These are phyloP conservation scores for Gloeopeniophorella convolvens DNA, from an alignment of 768 basidiomycete species.

Conservation along the genomic window DNA sequence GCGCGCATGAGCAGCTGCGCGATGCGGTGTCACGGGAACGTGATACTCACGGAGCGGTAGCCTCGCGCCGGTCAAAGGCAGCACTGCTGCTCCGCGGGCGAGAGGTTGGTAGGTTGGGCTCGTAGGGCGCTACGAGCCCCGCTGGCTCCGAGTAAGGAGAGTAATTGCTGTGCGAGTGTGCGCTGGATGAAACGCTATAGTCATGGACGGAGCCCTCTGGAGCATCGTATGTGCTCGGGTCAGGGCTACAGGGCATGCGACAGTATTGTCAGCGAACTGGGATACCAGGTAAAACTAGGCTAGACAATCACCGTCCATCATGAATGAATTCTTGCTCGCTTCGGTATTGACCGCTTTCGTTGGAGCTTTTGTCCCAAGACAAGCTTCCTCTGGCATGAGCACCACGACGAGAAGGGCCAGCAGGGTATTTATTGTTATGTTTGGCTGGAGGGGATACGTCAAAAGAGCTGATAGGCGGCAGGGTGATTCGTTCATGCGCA, in stretches of 20 bases:
- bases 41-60: constrained; percentile 4
- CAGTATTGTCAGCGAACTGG: neutral
- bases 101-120: neutral
- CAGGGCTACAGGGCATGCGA: neutral
- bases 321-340: neutral
- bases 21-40: constrained; percentile 3
- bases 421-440: neutral
- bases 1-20: constrained; percentile 6
- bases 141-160: constrained; percentile 12
- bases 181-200: neutral
- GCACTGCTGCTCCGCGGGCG: constrained; percentile 14
- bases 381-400: constrained; percentile 2
- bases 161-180: neutral
- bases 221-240: neutral
- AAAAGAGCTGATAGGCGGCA: constrained; percentile 15
- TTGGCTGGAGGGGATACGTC: constrained; percentile 8
- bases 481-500: constrained; percentile 16
- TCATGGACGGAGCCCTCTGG: neutral
- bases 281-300: neutral
- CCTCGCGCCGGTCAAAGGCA: constrained; percentile 4
- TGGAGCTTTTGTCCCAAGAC: constrained; percentile 11
- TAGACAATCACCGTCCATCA: neutral
- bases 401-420: neutral
- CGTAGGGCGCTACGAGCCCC: neutral
- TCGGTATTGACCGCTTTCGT: neutral